Evolutionary conservation across 2,329 filamentous ascomycete genomes (phyloP).

Genomic region (Corynespora cassiicola): DNA sequence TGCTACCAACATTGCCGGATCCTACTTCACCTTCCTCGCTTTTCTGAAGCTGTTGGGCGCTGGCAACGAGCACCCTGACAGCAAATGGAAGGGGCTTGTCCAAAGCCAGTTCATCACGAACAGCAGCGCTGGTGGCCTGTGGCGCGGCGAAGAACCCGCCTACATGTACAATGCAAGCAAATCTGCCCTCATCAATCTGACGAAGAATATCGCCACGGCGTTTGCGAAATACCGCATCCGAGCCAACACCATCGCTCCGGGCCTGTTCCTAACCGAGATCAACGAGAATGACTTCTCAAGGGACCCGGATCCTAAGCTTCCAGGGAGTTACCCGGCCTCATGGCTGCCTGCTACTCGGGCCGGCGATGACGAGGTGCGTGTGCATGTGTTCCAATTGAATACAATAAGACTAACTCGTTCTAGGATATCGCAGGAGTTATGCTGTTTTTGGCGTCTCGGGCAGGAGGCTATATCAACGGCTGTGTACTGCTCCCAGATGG

Average conservation of each 20-base stretch:
- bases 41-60: constrained; percentile 48
- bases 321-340: constrained; percentile 6
- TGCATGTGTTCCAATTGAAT: background rate
- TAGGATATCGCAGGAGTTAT: constrained; percentile 6
- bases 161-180: constrained; percentile 38
- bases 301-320: constrained; percentile 4
- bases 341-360: constrained; percentile 8
- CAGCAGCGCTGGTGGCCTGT: constrained; percentile 6
- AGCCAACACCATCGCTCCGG: constrained; percentile 56
- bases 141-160: background rate
- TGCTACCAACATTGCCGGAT: constrained; percentile 39
- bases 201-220: constrained; percentile 55
- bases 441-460: constrained; percentile 4
- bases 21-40: constrained; percentile 47
- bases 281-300: constrained; percentile 1
- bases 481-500: constrained; percentile 3
- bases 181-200: constrained; percentile 52
- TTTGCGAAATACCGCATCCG: constrained; percentile 51
- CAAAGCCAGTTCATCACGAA: constrained; percentile 14
- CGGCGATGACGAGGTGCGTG: constrained; percentile 6
- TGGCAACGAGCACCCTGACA: constrained; percentile 30
- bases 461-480: constrained; percentile 2
- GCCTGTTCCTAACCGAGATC: constrained; percentile 40
- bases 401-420: constrained; percentile 7
- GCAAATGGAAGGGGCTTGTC: constrained; percentile 7